Percentiles rank a stretch among this genome's conserved stretches.
These are phyloP conservation scores for Bisporella sp. DNA, from an alignment of 2,329 filamentous ascomycete genomes.

Conservation along the genomic window DNA sequence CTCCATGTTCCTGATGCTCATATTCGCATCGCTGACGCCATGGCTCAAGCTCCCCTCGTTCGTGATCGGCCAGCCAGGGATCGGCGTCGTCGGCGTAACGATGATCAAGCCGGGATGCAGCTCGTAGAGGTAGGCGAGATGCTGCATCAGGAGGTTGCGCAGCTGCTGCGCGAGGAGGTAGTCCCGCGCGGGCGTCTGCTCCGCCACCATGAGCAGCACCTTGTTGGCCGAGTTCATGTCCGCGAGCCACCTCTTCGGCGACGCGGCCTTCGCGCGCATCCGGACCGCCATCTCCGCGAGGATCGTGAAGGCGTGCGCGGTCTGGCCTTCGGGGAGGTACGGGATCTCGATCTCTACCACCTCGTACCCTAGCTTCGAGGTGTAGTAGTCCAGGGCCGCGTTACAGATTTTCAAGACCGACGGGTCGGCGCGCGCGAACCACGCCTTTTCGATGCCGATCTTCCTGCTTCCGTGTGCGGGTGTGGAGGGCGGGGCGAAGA, in stretches of 20 bases:
- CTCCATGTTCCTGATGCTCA: conserved; percentile 70
- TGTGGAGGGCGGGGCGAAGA: conserved; percentile 52
- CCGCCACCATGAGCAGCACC: conserved; percentile 58
- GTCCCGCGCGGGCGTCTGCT: conserved; percentile 60
- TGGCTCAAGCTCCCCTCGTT: conserved; percentile 51
- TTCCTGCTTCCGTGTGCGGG: conserved; percentile 35
- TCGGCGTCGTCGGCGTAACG: conserved; percentile 69
- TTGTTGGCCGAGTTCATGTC: conserved; percentile 61
- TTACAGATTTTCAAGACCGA: conserved; percentile 56
- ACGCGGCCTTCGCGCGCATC: conserved; percentile 26
- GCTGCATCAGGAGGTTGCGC: conserved; percentile 70
- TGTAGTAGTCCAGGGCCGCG: conserved; percentile 51
- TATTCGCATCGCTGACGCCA: conserved; percentile 69
- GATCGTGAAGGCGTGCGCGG: conserved; percentile 72
- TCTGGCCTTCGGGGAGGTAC: conserved; percentile 61
- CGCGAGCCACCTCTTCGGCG: conserved; percentile 37
- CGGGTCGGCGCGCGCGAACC: conserved; percentile 63
- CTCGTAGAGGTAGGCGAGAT: conserved; percentile 65
- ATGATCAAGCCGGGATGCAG: conserved; percentile 69
- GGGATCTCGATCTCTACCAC: conserved; percentile 58
- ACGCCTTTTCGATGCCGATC: conserved; percentile 63
- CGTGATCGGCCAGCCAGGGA: conserved; percentile 63
- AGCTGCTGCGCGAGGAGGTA: conserved; percentile 67
- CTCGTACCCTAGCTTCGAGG: conserved; percentile 42
- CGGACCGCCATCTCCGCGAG: conserved; percentile 59